Evolutionary conservation across 257 asterid species (phyloP), one percentile per base, ranked within the genome.

Genomic region (Mentha longifolia): DNA sequence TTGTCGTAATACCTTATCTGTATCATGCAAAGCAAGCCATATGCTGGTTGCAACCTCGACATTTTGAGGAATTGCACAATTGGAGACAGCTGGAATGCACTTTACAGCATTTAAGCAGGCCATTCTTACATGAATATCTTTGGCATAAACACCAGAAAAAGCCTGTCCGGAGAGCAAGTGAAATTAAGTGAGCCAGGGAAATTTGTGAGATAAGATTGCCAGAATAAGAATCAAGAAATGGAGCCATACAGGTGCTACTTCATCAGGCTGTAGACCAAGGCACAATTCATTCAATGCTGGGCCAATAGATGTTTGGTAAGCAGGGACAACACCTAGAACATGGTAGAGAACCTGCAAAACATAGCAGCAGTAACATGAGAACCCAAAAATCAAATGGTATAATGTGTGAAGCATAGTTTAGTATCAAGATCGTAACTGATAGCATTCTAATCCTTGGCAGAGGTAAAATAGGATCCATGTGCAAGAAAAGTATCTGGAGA

Each of bases 21-120:
- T 77, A 72, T 94, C 99, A 78, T 94, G 99, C 78, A 91, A 78
- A 67, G 97, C 99, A 83, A 94, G 96, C 99, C 99, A 94, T 74
- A 94, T 82, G 89, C 85, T 82, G 71, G 96, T 94, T 35, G 98
- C 98, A 79, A 92, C 84, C 80, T 94, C 97, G 59, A 86, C 88
- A 78, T 85, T 83, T 74, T 88, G 89, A 64, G 98, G 96, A 77
- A 89, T 79, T 47, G 95, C 80, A 75, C 86, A 87, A 77, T 87
- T 82, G 79, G 97, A 85, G 80, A 94, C 91, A 54, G 98, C 91
- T 56, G 99, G 99, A 77, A 94, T 91, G 87, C 98, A 91, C 85
- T 85, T 94, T 45, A 89, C 96, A 60, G 99, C 98, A 76, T 85
- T 86, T 78, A 94, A 87, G 92, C 99, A 94, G 41, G 95, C 96